Evolutionary conservation across 176 grass and related monocot genomes (phyloP), one percentile per base, ranked within the genome.

Genomic region (Eleusine indica): DNA sequence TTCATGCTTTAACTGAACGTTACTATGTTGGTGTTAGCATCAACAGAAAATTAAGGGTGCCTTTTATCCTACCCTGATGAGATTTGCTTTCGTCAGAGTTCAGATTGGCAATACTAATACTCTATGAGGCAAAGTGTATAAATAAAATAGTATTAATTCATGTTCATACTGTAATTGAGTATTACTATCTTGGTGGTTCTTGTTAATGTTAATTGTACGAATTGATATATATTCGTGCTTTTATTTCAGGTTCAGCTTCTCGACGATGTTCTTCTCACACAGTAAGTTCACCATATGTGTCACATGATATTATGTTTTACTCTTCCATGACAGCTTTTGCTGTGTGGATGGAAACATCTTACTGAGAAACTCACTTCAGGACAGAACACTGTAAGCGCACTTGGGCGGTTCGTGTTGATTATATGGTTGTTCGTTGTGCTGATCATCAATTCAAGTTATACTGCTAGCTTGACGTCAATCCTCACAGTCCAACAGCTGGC

Each of bases 391-490:
- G 67, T 64, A 62, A 94, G 88, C 77, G 70, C 86, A 39, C 87
- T 95, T 17, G 93, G 96, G 64, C 86, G 93, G 28, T 84, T 95
- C 11, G 93, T 98, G 65, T 32, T 98, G 75, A 86, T 98, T 47
- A 89, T 95, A 88, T 98, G 93, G 96, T 16, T 98, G 66, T 98
- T 93, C 37, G 89, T 95, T 35, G 93, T 95, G 61, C 83, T 98
- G 76, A 95, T 98, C 78, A 88, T 95, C 79, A 94, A 83, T 68
- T 98, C 96, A 78, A 98, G 96, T 51, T 98, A 98, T 78, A 95
- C 96, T 28, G 93, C 96, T 79, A 95, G 86, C 78, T 67, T 98
- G 82, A 98, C 96, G 9, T 95, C 96, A 62, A 93, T 98, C 74
- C 91, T 98, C 70, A 98, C 93, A 11, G 89, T 95, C 37, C 89